These are phyloP conservation scores for Pythium brachiatum DNA, from an alignment of 352 stramenopile genomes.

Conservation along the genomic window DNA sequence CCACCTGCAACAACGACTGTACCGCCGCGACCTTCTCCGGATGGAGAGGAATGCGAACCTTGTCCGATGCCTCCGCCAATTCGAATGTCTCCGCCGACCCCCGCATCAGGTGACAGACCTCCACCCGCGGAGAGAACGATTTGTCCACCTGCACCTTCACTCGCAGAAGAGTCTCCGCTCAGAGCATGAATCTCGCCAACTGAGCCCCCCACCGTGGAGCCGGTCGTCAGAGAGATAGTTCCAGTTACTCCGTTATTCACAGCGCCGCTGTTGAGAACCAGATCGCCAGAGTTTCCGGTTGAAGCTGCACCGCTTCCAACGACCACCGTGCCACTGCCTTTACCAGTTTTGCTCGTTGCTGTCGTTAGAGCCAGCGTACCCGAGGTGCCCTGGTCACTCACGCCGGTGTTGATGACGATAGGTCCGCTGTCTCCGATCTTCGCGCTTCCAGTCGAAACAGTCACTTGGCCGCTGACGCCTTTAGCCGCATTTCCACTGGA, in stretches of 20 bases:
- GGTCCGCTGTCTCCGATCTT: slow-evolving; percentile 4
- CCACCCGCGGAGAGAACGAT: slow-evolving; percentile 41
- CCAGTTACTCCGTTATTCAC: slow-evolving; percentile 34
- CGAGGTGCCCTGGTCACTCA: neutral
- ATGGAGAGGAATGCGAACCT: slow-evolving; percentile 18
- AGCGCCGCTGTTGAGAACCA: slow-evolving; percentile 33
- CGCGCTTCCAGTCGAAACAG: slow-evolving; percentile 7
- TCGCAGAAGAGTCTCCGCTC: slow-evolving; percentile 18
- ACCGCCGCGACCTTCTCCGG: slow-evolving; percentile 26
- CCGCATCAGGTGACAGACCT: slow-evolving; percentile 47
- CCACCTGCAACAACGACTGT: slow-evolving; percentile 22
- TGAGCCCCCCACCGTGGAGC: slow-evolving; percentile 31
- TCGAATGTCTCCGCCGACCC: slow-evolving; percentile 39
- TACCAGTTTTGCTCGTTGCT: neutral
- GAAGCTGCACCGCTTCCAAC: neutral
- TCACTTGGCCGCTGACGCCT: slow-evolving; percentile 9
- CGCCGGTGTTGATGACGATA: slow-evolving; percentile 9
- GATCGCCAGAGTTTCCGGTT: slow-evolving; percentile 13
- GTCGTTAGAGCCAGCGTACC: slow-evolving; percentile 5
- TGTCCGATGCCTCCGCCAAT: slow-evolving; percentile 24
- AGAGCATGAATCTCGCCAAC: slow-evolving; percentile 22
- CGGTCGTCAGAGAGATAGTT: slow-evolving; percentile 45
- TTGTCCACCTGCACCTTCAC: slow-evolving; percentile 14
- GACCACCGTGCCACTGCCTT: slow-evolving; percentile 4
- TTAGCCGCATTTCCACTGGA: slow-evolving; percentile 1